Base-by-base conservation (phyloP, 805 yeast species). In the Ogataea parapolymorpha region DNA sequence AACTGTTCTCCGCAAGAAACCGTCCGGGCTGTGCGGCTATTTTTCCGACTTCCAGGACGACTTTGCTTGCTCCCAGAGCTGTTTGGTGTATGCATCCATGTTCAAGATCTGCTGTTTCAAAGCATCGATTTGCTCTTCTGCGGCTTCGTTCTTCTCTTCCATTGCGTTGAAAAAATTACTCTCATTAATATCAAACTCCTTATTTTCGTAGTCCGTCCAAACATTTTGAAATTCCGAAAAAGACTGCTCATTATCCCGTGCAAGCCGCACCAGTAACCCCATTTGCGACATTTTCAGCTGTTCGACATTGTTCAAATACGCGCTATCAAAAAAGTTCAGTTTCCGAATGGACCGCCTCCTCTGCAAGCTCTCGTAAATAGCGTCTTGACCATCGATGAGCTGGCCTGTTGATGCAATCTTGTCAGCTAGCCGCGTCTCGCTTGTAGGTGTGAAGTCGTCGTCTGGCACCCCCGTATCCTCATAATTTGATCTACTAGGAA, bases 331-430 rank as follows among this genome's bases (percentile, higher is more conserved):
- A 53, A 68, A 75, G n/a, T 72, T 70, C 30, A 71, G 72, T 35
- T 61, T 72, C 48, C 53, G 78, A 68, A 82, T 70, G 37, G 68
- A 70, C 42, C 75, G 74, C 6, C 88, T 93, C 48, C 86, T 95
- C 49, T 87, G 90, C 47, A 91, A 69, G 0, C 85, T 82, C 53
- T 85, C 95, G 36, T 89, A 80, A 51, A 87, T 95, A 6, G 91
- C 81, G 61, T 86, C 95, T 63, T 81, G 89, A 45, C 76, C 67
- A 39, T 85, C 80, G 15, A 77, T 80, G 35, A 71, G 68, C 6
- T 88, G 86, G 37, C 68, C 63, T 0, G 79, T 75, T 4, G 77
- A 65, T 8, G 80, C 75, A 3, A 79, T 60, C 46, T 68, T 68
- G 55, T 81, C 86, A 13, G 61, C 46, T 3, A 67, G 55, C 26